phyloP scores from a whole-genome alignment of 2,329 filamentous ascomycete species.

The Aspergillus niger region DNA sequence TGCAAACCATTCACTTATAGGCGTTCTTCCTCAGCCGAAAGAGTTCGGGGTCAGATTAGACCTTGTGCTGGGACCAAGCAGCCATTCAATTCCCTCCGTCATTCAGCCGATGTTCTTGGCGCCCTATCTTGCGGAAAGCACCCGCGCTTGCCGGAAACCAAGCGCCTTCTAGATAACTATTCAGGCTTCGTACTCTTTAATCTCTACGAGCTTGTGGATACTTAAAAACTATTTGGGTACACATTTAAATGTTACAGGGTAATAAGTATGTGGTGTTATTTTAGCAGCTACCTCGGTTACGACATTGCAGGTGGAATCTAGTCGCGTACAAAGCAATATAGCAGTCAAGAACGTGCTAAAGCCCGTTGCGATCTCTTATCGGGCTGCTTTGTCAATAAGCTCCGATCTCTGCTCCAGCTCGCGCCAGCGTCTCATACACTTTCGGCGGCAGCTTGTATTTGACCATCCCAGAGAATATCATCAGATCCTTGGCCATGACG shows the following conservation, averaged over 20 bases:
- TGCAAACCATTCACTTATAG: background rate
- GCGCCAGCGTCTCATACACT: constrained; percentile 84
- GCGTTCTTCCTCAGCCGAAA: background rate
- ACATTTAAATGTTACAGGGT: no score
- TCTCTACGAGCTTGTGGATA: background rate
- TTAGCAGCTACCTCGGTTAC: background rate
- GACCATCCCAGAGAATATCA: constrained; percentile 90
- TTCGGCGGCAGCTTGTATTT: constrained; percentile 85
- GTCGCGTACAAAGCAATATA: no score
- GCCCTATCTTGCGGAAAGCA: background rate
- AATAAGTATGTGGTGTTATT: background rate
- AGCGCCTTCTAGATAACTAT: background rate
- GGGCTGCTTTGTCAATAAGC: constrained; percentile 34
- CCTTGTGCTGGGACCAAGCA: background rate
- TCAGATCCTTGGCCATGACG: constrained; percentile 83
- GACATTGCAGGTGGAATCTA: background rate
- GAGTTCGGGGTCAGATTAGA: background rate
- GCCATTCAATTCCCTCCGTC: background rate
- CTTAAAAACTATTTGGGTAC: no score
- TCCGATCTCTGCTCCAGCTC: constrained; percentile 69
- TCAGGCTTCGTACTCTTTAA: background rate
- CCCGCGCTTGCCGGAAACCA: background rate
- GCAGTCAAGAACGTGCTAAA: background rate
- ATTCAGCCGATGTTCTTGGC: constrained; percentile 1
- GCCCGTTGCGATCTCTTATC: background rate